Evolutionary conservation across 768 basidiomycete species (phyloP), one percentile per base, ranked within the genome.

Genomic region (Tylopilus cervinicoccineus): DNA sequence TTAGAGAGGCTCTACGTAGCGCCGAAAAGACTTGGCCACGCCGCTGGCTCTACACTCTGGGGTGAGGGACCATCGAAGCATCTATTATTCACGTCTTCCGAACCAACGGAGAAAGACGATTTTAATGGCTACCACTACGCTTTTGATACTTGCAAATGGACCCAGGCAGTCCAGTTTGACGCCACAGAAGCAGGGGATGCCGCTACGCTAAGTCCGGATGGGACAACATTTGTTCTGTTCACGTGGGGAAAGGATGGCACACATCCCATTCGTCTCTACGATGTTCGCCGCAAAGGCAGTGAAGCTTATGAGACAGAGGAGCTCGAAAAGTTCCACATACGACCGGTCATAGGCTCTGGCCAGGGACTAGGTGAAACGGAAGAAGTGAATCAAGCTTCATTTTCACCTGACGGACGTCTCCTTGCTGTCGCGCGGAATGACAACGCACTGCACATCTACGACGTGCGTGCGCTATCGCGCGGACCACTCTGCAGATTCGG

Each of bases 341-440:
- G 52, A 19, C 38, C 54, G 36, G 17, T 28, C 5, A 26, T 36
- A 28, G 32, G 26, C 10, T 28, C 38, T 6, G 32, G 16, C 17
- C 38, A 44, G 7, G 45, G 36, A 29, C 26, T 60, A 40, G 67
- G 50, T 27, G 50, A 47, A 24, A n/a, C 27, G 1, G 54, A 72
- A 39, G 77, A 82, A 58, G 72, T 85, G 27, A 80, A 73, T 39
- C 63, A 62, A 43, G 71, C 76, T 13, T 55, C 66, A 2, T 83
- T 80, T 60, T 85, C 83, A 54, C 73, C 81, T 0, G 84, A 86
- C 52, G 76, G 76, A 10, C 64, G 79, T 4, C 79, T 80, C 54
- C 70, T 88, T 9, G 80, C 84, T 13, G 59, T 82, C 6, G 83
- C 74, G 4, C 73, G 83, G 36, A 77, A 65, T 37, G 83, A 88